phyloP scores from a whole-genome alignment of 2,329 filamentous ascomycete genomes.

The Paraphoma sp. region DNA sequence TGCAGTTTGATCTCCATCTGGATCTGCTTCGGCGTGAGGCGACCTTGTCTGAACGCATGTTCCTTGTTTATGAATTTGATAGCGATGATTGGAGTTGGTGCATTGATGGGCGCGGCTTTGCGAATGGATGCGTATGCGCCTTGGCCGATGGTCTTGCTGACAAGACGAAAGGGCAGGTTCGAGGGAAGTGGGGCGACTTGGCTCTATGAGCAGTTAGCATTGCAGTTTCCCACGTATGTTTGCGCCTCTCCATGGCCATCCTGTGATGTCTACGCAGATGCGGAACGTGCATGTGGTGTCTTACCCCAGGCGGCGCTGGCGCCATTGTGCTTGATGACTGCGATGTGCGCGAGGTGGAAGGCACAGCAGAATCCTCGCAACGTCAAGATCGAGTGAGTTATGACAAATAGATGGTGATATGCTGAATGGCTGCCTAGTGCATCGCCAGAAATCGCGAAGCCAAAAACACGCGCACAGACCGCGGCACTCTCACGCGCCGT shows the following conservation, averaged over 20 bases:
- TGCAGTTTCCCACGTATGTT: neutral
- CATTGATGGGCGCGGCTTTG: constrained; percentile 80
- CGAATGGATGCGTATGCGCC: constrained; percentile 99
- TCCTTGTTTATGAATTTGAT: constrained; percentile 99
- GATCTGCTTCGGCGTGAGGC: constrained; percentile 87
- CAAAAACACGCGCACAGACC: constrained; percentile 20
- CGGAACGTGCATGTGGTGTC: constrained; percentile 10
- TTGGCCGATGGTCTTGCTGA: constrained; percentile 95
- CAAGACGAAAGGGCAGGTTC: constrained; percentile 88
- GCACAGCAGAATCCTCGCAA: neutral
- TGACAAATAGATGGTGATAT: constrained; percentile 6
- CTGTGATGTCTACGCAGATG: constrained; percentile 22
- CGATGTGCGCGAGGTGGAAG: neutral
- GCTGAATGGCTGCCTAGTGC: constrained; percentile 17
- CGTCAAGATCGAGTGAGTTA: neutral
- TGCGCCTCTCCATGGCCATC: neutral
- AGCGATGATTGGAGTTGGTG: constrained; percentile 80
- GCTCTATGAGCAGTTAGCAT: constrained; percentile 55
- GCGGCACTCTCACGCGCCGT: neutral
- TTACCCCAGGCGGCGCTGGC: constrained; percentile 35
- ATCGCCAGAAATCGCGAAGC: neutral
- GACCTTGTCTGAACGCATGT: constrained; percentile 87
- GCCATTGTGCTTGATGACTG: constrained; percentile 18
- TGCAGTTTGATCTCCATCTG: constrained; percentile 91
- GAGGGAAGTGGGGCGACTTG: constrained; percentile 85